Percentiles rank a stretch among this genome's conserved stretches.
Conservation (phyloP, 2,329 filamentous ascomycete species). For the Drechslera avenae region DNA sequence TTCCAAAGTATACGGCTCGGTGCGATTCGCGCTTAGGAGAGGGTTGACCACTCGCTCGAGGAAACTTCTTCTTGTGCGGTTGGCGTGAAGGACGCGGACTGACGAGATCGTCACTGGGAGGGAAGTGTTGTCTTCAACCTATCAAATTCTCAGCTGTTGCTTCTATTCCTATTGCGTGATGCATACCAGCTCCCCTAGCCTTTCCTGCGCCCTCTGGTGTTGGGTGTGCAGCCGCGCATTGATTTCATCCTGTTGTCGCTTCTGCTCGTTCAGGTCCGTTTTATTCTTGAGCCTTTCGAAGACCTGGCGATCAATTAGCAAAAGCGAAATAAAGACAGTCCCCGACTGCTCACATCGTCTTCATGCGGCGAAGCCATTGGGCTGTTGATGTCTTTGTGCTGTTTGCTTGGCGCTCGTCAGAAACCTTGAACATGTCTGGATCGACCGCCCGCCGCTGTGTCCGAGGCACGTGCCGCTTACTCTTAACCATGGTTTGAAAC, state of each 20-base stretch:
- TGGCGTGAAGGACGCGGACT: slow-evolving; percentile 80
- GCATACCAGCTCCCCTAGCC: slow-evolving; percentile 68
- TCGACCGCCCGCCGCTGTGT: slow-evolving; percentile 11
- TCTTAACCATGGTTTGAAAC: slow-evolving; percentile 4
- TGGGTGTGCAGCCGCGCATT: slow-evolving; percentile 64
- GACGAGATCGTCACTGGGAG: slow-evolving; percentile 87
- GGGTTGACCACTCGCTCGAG: slow-evolving; percentile 81
- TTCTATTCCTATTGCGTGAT: slow-evolving; percentile 6
- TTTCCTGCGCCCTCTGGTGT: slow-evolving; percentile 66
- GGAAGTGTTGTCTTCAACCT: slow-evolving; percentile 82
- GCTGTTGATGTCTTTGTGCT: slow-evolving; percentile 37
- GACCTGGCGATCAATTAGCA: slow-evolving; percentile 52
- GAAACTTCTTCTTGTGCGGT: slow-evolving; percentile 82
- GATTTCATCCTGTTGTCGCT: slow-evolving; percentile 65
- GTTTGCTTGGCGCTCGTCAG: slow-evolving; percentile 31
- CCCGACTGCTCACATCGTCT: slow-evolving; percentile 51
- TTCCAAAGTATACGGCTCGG: slow-evolving; percentile 74
- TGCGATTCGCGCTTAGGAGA: slow-evolving; percentile 70
- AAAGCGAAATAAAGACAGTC: not conserved
- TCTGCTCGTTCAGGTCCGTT: slow-evolving; percentile 62
- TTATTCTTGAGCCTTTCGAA: slow-evolving; percentile 65
- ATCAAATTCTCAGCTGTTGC: slow-evolving; percentile 12
- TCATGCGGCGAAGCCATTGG: slow-evolving; percentile 52
- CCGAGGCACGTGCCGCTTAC: slow-evolving; percentile 22
- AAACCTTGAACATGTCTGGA: slow-evolving; percentile 21